Conservation (phyloP, 495 filamentous ascomycete genomes). For the Xylaria castorea region DNA sequence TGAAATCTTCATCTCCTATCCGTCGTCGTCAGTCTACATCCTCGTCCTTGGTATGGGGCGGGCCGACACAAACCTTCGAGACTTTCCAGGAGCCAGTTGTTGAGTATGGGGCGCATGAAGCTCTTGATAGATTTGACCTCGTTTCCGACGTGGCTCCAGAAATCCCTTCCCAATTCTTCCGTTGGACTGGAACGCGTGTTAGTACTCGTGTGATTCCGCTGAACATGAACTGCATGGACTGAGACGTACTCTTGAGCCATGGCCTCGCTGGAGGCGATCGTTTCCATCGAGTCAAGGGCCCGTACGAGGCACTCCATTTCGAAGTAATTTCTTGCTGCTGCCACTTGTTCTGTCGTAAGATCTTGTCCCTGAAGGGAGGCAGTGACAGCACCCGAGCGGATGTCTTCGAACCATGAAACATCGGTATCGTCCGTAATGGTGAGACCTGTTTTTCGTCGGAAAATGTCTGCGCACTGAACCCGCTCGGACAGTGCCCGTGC, state of each 20-base stretch:
- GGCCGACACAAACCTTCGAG: conserved; percentile 42
- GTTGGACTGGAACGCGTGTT: conserved; percentile 32
- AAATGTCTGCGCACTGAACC: conserved; percentile 52
- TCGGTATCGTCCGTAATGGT: conserved; percentile 41
- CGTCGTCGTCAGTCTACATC: conserved; percentile 2
- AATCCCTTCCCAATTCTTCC: conserved; percentile 47
- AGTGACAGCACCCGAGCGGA: conserved; percentile 43
- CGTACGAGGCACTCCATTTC: conserved; percentile 75
- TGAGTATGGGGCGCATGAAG: conserved; percentile 53
- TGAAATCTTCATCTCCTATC: conserved; percentile 51
- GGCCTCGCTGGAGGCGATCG: conserved; percentile 53
- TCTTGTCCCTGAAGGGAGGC: conserved; percentile 45
- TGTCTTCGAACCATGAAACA: conserved; percentile 51
- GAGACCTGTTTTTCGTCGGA: conserved; percentile 47
- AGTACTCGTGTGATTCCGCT: conserved; percentile 9
- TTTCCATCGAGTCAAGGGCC: conserved; percentile 70
- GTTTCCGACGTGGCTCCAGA: conserved; percentile 49
- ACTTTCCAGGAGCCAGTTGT: conserved; percentile 49
- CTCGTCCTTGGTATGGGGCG: neutral
- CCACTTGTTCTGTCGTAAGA: conserved; percentile 45
- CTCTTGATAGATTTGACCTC: conserved; percentile 50
- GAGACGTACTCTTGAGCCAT: conserved; percentile 50
- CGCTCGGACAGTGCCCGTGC: conserved; percentile 65
- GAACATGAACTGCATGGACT: neutral
- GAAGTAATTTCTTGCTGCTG: conserved; percentile 67